These are phyloP conservation scores for Imleria badia DNA, from an alignment of 768 basidiomycete species.

Conservation along the genomic window DNA sequence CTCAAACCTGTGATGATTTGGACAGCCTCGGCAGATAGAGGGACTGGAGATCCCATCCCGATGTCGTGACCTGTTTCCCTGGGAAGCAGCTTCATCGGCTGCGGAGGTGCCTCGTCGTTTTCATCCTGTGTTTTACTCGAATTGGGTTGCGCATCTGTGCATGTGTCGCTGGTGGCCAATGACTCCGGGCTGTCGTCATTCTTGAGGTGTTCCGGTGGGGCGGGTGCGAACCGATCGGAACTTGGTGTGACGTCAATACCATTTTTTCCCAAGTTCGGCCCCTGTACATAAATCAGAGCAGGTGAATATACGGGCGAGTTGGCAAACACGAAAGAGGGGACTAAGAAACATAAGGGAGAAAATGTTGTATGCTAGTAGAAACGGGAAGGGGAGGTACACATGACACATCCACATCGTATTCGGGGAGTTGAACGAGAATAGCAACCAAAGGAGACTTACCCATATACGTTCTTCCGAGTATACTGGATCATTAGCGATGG, in stretches of 20 bases:
- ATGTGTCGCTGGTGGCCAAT: constrained; percentile 15
- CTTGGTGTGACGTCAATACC: constrained; percentile 78
- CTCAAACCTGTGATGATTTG: constrained; percentile 74
- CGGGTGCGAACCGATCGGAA: constrained; percentile 62
- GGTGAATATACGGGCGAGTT: not conserved
- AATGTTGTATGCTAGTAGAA: not conserved
- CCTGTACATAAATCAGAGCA: constrained; percentile 40
- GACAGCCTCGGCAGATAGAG: constrained; percentile 74
- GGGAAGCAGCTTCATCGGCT: constrained; percentile 57
- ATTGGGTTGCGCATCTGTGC: constrained; percentile 1
- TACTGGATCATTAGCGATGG: constrained; percentile 94
- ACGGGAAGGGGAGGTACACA: not conserved
- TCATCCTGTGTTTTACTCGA: not conserved
- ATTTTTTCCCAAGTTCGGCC: constrained; percentile 68
- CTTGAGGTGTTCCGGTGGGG: constrained; percentile 42
- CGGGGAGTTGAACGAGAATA: not conserved
- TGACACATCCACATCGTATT: not conserved
- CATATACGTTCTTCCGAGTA: constrained; percentile 82
- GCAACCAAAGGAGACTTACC: constrained; percentile 41
- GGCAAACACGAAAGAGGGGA: not conserved
- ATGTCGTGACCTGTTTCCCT: constrained; percentile 87
- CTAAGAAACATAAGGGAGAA: not conserved
- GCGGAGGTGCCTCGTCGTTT: not conserved
- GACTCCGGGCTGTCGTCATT: constrained; percentile 49
- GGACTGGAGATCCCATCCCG: constrained; percentile 84